Evolutionary conservation across 2,329 filamentous ascomycete species (phyloP).

Genomic region (Colletotrichum lentis): DNA sequence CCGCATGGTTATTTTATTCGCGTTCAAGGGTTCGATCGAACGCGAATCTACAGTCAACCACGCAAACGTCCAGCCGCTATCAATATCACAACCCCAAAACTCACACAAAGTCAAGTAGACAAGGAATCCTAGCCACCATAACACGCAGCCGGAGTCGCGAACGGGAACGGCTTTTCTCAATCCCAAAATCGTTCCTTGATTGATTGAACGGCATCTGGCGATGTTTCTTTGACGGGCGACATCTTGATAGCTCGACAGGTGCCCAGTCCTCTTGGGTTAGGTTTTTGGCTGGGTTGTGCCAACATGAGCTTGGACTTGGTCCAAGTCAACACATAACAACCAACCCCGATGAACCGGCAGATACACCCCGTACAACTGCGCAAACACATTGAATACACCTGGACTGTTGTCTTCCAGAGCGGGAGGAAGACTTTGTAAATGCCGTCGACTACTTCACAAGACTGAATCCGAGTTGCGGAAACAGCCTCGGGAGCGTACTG

Average conservation of each 20-base stretch:
- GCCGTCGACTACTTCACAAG: too few species aligned
- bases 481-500: neutral
- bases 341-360: neutral
- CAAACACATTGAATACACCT: accelerated
- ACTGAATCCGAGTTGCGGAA: neutral
- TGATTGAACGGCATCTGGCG: too few species aligned
- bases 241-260: neutral
- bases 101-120: neutral
- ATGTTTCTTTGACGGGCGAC: too few species aligned
- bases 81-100: neutral
- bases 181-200: too few species aligned
- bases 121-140: neutral
- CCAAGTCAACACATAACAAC: slow-evolving; percentile 3
- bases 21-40: too few species aligned
- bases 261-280: neutral
- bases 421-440: accelerated
- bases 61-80: too few species aligned
- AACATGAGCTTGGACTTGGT: neutral
- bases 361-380: neutral
- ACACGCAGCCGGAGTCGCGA: too few species aligned
- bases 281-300: neutral
- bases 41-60: too few species aligned
- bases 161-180: too few species aligned
- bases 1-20: too few species aligned
- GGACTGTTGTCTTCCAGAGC: neutral